Conservation (phyloP, 352 stramenopile species). For the Halophytophthora polymorphica region DNA sequence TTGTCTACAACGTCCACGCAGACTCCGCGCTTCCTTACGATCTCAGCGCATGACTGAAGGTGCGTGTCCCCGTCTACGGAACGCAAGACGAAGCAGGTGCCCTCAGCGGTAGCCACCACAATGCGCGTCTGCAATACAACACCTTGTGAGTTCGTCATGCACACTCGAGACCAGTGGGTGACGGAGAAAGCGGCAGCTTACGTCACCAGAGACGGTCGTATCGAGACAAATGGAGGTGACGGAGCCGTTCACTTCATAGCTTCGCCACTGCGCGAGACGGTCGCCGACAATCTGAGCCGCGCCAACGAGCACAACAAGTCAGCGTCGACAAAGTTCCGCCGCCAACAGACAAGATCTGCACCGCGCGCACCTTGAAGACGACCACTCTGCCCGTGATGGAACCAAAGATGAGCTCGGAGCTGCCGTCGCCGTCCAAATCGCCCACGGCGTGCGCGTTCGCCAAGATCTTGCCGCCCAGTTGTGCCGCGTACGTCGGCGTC, state of each 20-base stretch:
- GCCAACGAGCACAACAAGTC: neutral
- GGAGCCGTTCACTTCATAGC: constrained; percentile 60
- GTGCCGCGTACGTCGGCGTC: constrained; percentile 49
- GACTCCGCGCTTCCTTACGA: constrained; percentile 35
- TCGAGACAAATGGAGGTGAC: constrained; percentile 72
- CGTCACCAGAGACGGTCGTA: constrained; percentile 27
- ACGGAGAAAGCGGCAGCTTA: constrained; percentile 17
- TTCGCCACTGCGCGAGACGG: constrained; percentile 50
- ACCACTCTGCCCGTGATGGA: constrained; percentile 57
- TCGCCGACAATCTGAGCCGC: constrained; percentile 39
- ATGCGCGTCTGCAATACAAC: constrained; percentile 37
- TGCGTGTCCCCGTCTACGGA: constrained; percentile 46
- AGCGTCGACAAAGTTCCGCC: too few relatives aligned
- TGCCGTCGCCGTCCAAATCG: constrained; percentile 65
- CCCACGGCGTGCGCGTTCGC: constrained; percentile 62
- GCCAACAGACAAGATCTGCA: too few relatives aligned
- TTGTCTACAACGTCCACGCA: neutral
- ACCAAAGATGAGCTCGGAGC: constrained; percentile 64
- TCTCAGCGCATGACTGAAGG: constrained; percentile 53
- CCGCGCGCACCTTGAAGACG: constrained; percentile 57
- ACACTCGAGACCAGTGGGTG: neutral
- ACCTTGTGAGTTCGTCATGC: neutral
- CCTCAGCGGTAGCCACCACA: constrained; percentile 75
- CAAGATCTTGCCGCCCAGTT: constrained; percentile 68
- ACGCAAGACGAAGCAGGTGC: constrained; percentile 62